A percentile compares a stretch with the other conserved stretches of the same genome.
phyloP scores from a whole-genome alignment of 2,329 filamentous ascomycete species.

The Fusarium ramigenum region DNA sequence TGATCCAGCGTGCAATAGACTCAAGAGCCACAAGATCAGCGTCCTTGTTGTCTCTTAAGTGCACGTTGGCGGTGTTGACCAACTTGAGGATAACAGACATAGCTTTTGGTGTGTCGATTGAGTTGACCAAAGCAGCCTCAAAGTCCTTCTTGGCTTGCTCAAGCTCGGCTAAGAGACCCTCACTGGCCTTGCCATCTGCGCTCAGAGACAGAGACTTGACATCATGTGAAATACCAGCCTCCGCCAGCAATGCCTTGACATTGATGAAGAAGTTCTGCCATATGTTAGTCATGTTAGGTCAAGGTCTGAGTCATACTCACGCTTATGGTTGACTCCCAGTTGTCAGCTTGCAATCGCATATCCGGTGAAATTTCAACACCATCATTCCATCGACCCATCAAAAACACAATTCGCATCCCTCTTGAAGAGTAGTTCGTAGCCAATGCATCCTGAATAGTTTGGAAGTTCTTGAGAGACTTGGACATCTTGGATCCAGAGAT shows the following conservation, averaged over 20 bases:
- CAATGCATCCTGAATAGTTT: slow-evolving; percentile 88
- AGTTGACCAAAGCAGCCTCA: slow-evolving; percentile 75
- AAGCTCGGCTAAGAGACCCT: slow-evolving; percentile 53
- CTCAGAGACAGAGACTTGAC: slow-evolving; percentile 53
- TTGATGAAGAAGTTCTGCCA: slow-evolving; percentile 67
- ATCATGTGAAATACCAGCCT: slow-evolving; percentile 50
- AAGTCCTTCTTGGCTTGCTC: slow-evolving; percentile 65
- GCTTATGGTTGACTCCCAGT: slow-evolving; percentile 83
- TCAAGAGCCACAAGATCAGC: slow-evolving; percentile 60
- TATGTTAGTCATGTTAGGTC: slow-evolving; percentile 24
- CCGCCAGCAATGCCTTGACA: slow-evolving; percentile 62
- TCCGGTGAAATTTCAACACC: slow-evolving; percentile 91
- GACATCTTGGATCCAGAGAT: slow-evolving; percentile 96
- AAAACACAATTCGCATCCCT: slow-evolving; percentile 83
- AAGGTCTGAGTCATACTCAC: slow-evolving; percentile 48
- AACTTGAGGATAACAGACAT: slow-evolving; percentile 83
- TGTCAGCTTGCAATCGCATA: slow-evolving; percentile 76
- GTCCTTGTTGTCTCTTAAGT: slow-evolving; percentile 59
- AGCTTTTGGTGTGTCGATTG: slow-evolving; percentile 84
- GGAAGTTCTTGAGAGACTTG: slow-evolving; percentile 95
- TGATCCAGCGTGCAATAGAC: slow-evolving; percentile 78
- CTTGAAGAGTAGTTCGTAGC: slow-evolving; percentile 76
- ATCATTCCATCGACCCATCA: slow-evolving; percentile 90
- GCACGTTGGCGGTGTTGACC: slow-evolving; percentile 79
- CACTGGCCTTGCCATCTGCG: slow-evolving; percentile 43